Percentiles rank a stretch among this genome's conserved stretches.
Evolutionary conservation across 352 stramenopile genomes (phyloP).

Genomic region (Thraustochytrium sp.): DNA sequence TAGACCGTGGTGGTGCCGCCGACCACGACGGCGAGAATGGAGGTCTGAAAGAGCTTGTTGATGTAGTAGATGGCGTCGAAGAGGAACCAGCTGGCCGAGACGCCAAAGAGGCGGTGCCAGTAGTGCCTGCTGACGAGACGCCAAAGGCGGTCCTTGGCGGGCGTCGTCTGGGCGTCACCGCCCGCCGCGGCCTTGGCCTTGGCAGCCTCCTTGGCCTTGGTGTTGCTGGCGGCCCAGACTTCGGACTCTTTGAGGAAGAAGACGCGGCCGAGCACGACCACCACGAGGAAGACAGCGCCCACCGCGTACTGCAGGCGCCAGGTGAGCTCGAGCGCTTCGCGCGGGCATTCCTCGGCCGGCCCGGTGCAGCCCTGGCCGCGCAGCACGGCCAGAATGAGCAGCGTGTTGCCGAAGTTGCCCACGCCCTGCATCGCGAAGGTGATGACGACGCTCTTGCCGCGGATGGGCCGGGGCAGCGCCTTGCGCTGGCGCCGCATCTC

Average conservation of each 20-base stretch:
- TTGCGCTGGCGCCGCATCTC: background rate
- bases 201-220: background rate
- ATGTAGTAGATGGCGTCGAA: slow-evolving; percentile 62
- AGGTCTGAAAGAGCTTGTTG: slow-evolving; percentile 62
- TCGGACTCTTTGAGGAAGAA: slow-evolving; percentile 56
- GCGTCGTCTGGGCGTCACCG: no score
- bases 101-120: slow-evolving; percentile 57
- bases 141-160: no score
- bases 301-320: slow-evolving; percentile 59
- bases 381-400: background rate
- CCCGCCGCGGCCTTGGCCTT: background rate
- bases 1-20: slow-evolving; percentile 50
- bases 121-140: slow-evolving; percentile 53
- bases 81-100: slow-evolving; percentile 55
- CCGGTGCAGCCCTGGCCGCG: background rate
- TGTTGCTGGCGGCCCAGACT: slow-evolving; percentile 49
- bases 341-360: background rate
- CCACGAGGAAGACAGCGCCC: slow-evolving; percentile 54
- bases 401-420: slow-evolving; percentile 43
- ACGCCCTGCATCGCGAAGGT: slow-evolving; percentile 61
- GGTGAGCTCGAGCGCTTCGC: background rate
- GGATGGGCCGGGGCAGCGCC: background rate
- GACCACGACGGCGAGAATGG: slow-evolving; percentile 57
- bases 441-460: slow-evolving; percentile 55
- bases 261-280: slow-evolving; percentile 54